Conservation (phyloP, 169 alveolate genomes). For the Pseudocohnilembus persalinus region DNA sequence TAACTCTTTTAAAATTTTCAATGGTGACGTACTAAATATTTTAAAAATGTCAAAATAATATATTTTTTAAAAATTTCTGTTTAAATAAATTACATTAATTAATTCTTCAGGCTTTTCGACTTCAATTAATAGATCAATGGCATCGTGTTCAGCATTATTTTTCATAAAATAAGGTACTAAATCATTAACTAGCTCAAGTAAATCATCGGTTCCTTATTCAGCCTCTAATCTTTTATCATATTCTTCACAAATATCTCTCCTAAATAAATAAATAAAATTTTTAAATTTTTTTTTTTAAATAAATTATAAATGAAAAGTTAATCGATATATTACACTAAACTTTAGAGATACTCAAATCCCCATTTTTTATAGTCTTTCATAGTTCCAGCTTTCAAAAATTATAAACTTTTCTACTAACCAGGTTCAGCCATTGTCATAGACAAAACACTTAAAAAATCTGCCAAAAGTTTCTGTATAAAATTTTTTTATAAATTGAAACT, state of each 20-base stretch:
- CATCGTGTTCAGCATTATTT: constrained; percentile 81
- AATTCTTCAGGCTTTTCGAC: constrained; percentile 68
- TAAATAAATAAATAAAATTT: too few relatives aligned
- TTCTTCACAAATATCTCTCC: constrained; percentile 28
- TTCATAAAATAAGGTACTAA: constrained; percentile 81
- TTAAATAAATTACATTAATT: neutral
- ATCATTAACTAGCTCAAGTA: constrained; percentile 61
- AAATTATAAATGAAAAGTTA: too few relatives aligned
- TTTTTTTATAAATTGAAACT: constrained; percentile 13
- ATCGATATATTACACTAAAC: constrained; percentile 16
- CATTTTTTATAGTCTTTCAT: constrained; percentile 63
- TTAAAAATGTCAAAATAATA: neutral
- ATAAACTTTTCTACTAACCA: constrained; percentile 62
- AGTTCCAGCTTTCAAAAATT: constrained; percentile 77
- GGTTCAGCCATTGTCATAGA: constrained; percentile 72
- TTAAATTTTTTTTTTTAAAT: too few relatives aligned
- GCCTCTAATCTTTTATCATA: constrained; percentile 62
- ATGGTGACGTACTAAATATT: constrained; percentile 58
- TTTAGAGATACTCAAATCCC: constrained; percentile 86
- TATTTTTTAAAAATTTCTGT: too few relatives aligned
- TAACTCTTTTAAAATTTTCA: constrained; percentile 74
- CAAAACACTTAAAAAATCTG: constrained; percentile 80
- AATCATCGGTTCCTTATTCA: constrained; percentile 53
- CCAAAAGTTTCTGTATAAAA: constrained; percentile 53
- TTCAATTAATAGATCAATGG: constrained; percentile 82